These are phyloP conservation scores for Graphium sp. DNA, from an alignment of 2,329 filamentous ascomycete species.

Conservation along the genomic window DNA sequence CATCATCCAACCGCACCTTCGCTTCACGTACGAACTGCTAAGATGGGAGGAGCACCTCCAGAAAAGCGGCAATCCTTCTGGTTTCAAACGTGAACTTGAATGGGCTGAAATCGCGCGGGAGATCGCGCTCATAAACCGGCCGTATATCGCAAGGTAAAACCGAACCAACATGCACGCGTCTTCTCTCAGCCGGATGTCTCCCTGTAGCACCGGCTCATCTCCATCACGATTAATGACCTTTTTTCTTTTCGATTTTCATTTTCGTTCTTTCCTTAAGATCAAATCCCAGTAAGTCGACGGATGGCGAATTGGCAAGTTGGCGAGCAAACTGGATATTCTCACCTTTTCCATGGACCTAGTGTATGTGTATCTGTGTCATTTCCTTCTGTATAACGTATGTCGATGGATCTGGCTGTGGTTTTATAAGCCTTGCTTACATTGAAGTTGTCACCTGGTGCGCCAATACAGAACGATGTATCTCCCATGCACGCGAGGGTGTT, in stretches of 20 bases:
- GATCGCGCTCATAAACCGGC: conserved; percentile 89
- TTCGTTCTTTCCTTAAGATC: background rate
- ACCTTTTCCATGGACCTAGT: background rate
- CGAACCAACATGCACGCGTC: conserved; percentile 3
- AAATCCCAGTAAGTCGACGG: background rate
- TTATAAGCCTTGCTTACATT: too few species aligned
- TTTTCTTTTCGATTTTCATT: conserved; percentile 1
- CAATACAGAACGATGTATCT: too few species aligned
- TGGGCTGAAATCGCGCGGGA: conserved; percentile 81
- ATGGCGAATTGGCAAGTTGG: background rate
- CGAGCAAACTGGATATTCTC: background rate
- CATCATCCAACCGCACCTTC: conserved; percentile 91
- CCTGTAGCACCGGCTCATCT: too few species aligned
- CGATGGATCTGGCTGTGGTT: background rate
- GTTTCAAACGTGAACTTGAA: conserved; percentile 65
- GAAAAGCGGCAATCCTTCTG: conserved; percentile 26
- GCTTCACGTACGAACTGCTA: conserved; percentile 87
- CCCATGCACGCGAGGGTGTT: too few species aligned
- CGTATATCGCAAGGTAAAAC: too few species aligned
- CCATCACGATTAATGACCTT: too few species aligned
- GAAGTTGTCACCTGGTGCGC: too few species aligned
- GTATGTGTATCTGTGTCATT: background rate
- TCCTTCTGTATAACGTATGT: background rate
- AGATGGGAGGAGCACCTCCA: conserved; percentile 83
- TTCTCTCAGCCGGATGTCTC: too few species aligned